phyloP scores from a whole-genome alignment of 2,329 filamentous ascomycete genomes.

The Sphaceloma murrayae region DNA sequence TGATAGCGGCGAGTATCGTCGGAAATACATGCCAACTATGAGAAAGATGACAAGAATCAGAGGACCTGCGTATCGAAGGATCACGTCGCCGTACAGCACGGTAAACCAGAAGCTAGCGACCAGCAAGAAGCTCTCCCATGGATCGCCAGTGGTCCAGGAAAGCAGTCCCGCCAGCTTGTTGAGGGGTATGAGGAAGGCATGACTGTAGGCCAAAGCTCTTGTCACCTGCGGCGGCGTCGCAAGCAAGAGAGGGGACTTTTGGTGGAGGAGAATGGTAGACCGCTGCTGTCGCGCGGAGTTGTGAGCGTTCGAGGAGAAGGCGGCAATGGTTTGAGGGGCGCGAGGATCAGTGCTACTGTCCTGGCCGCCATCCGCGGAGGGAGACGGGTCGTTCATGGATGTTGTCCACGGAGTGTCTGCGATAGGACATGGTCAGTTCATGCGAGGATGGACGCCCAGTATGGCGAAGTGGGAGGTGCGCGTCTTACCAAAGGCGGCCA shows the following conservation, averaged over 20 bases:
- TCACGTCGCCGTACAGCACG: conserved; percentile 73
- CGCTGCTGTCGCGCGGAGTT: conserved; percentile 63
- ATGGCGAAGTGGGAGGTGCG: not conserved
- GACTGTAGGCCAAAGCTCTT: conserved; percentile 85
- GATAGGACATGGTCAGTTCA: not conserved
- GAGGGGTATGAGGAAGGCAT: conserved; percentile 82
- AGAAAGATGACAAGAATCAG: conserved; percentile 68
- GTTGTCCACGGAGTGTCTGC: conserved; percentile 43
- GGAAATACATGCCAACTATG: conserved; percentile 85
- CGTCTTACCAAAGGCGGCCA: conserved; percentile 12
- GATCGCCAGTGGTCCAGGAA: conserved; percentile 88
- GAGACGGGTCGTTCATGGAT: conserved; percentile 41
- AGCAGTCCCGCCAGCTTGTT: conserved; percentile 77
- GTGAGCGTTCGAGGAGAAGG: conserved; percentile 77
- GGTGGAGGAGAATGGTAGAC: conserved; percentile 88
- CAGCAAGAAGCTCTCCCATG: conserved; percentile 94
- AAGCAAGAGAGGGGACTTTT: conserved; percentile 86
- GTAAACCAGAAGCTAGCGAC: conserved; percentile 77
- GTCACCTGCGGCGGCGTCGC: conserved; percentile 94
- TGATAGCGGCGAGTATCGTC: conserved; percentile 80
- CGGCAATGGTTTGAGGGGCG: conserved; percentile 61
- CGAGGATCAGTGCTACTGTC: conserved; percentile 18
- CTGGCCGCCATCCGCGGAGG: conserved; percentile 31
- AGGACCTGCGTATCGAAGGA: conserved; percentile 75
- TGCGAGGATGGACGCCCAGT: not conserved